phyloP scores from a whole-genome alignment of 805 yeast genomes.

The Saccharomycopsis capsularis region DNA sequence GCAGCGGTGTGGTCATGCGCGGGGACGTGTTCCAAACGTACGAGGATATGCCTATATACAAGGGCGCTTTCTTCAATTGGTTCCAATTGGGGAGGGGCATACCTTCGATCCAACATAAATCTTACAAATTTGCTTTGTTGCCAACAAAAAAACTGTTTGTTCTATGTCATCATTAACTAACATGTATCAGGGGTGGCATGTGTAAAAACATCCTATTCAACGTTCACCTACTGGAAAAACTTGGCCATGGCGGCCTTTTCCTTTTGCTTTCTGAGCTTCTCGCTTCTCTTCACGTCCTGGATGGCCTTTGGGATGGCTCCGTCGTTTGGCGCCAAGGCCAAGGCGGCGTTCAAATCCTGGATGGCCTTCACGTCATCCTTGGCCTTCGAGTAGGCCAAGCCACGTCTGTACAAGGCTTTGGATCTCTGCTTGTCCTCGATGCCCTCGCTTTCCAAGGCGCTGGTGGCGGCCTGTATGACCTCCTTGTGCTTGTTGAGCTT shows the following conservation, averaged over 20 bases:
- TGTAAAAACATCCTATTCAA: too few species aligned
- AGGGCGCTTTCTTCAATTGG: too few species aligned
- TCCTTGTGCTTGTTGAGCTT: slow-evolving; percentile 51
- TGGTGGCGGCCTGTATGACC: slow-evolving; percentile 53
- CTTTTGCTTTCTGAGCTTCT: slow-evolving; percentile 52
- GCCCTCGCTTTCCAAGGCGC: slow-evolving; percentile 54
- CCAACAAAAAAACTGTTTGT: too few species aligned
- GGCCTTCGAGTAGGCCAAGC: slow-evolving; percentile 55
- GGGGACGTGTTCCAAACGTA: too few species aligned
- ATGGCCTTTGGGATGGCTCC: slow-evolving; percentile 63
- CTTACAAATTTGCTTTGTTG: too few species aligned
- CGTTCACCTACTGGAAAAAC: too few species aligned
- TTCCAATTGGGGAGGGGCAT: too few species aligned
- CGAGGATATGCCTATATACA: too few species aligned
- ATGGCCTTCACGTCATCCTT: slow-evolving; percentile 70
- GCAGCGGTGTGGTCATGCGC: too few species aligned
- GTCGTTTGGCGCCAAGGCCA: slow-evolving; percentile 59
- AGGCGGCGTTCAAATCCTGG: slow-evolving; percentile 58
- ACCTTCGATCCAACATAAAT: too few species aligned
- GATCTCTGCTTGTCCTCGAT: slow-evolving; percentile 64
- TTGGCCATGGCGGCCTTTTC: slow-evolving; percentile 71
- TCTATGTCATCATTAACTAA: too few species aligned
- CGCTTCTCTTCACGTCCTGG: slow-evolving; percentile 45
- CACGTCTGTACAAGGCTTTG: slow-evolving; percentile 84
- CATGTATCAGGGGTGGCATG: too few species aligned